A percentile compares a stretch with the other conserved stretches of the same genome.
phyloP scores from a whole-genome alignment of 257 asterid species.

The Scutellaria baicalensis region DNA sequence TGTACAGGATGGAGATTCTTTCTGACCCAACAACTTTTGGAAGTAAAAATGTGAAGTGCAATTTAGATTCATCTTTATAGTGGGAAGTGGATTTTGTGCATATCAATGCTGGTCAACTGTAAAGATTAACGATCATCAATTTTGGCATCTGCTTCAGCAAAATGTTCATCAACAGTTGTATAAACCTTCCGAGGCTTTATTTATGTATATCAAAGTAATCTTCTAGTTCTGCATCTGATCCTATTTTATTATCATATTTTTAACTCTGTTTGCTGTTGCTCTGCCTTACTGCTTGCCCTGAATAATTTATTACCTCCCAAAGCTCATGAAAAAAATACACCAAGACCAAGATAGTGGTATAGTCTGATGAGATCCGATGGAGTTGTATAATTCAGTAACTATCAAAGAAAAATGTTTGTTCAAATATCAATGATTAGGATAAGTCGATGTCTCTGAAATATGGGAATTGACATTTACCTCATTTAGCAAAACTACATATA shows the following conservation, averaged over 20 bases:
- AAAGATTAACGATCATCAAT: not conserved
- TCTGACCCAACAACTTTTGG: not conserved
- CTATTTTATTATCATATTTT: no score
- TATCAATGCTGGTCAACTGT: constrained; percentile 1
- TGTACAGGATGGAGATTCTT: constrained; percentile 14
- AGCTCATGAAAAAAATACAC: no score
- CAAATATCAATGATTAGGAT: not conserved
- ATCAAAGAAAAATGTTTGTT: no score
- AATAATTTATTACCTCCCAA: no score
- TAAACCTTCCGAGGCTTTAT: not conserved
- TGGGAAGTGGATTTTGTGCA: not conserved
- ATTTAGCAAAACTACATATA: not conserved
- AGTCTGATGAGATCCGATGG: no score
- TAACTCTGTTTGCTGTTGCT: no score
- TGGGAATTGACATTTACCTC: not conserved
- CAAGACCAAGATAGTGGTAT: no score
- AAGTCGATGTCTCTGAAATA: not conserved
- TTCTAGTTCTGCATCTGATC: no score
- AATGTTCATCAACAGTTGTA: not conserved
- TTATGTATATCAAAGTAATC: no score
- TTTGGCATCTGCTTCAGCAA: not conserved
- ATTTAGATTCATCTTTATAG: not conserved
- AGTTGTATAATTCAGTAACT: no score
- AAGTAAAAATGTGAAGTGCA: not conserved
- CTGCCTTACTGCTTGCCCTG: no score